Conservation (phyloP, 129 eudicot species). For the Kitagawia praeruptora region DNA sequence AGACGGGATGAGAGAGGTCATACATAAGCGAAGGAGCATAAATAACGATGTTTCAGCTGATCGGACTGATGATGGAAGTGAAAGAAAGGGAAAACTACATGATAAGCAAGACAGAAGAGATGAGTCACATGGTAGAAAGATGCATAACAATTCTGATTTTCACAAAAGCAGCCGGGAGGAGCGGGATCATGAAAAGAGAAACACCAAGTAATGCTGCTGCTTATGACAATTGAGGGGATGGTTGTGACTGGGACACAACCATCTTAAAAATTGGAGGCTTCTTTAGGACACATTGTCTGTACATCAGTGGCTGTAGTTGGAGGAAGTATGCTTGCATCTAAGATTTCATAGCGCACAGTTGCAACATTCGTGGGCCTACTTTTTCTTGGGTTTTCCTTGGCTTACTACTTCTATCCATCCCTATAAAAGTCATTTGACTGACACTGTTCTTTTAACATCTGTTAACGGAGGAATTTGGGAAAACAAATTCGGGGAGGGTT, state of each 20-base stretch:
- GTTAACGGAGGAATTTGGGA: no score
- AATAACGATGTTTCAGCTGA: constrained; percentile 8
- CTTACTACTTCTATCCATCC: no score
- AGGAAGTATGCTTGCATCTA: constrained; percentile 95
- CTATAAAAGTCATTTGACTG: no score
- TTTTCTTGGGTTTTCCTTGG: constrained; percentile 84
- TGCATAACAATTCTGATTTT: constrained; percentile 11
- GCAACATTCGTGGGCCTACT: constrained; percentile 82
- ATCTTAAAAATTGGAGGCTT: no score
- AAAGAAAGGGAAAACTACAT: not conserved
- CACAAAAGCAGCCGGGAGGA: constrained; percentile 27
- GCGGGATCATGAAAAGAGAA: constrained; percentile 27
- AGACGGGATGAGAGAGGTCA: constrained; percentile 20
- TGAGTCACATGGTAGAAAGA: constrained; percentile 17
- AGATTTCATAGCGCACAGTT: constrained; percentile 89
- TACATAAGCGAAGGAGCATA: constrained; percentile 14
- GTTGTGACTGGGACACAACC: not conserved
- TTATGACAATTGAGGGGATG: constrained; percentile 14
- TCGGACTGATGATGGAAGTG: constrained; percentile 17
- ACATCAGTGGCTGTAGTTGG: constrained; percentile 98
- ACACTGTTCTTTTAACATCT: no score
- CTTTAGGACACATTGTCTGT: constrained; percentile 81
- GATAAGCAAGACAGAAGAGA: constrained; percentile 19
- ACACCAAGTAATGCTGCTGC: constrained; percentile 16
- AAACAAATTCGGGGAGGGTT: no score